These are phyloP conservation scores for Penicillium antarcticum DNA, from an alignment of 495 filamentous ascomycete genomes.

Conservation along the genomic window DNA sequence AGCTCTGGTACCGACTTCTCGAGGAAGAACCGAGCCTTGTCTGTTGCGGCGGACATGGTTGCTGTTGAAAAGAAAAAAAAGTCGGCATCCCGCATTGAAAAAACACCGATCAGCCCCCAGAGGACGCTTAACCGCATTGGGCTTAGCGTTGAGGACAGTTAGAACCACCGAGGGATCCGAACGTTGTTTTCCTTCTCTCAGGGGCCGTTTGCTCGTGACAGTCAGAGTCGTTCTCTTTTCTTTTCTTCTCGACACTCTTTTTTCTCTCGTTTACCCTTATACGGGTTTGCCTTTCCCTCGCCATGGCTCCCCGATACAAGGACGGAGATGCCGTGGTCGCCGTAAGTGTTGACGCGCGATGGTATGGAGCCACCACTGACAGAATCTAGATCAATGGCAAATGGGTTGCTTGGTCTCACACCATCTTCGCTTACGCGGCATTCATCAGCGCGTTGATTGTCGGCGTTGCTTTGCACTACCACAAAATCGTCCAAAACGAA, in stretches of 20 bases:
- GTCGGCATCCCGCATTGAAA: constrained; percentile 37
- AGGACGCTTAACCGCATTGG: constrained; percentile 15
- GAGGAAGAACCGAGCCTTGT: constrained; percentile 92
- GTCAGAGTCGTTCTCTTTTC: constrained; percentile 16
- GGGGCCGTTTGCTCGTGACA: constrained; percentile 28
- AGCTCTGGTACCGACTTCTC: constrained; percentile 90
- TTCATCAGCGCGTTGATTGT: constrained; percentile 89
- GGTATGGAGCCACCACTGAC: constrained; percentile 12
- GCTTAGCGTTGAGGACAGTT: constrained; percentile 18
- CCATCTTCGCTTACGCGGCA: constrained; percentile 77
- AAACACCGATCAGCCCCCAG: constrained; percentile 19
- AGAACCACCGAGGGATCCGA: constrained; percentile 24
- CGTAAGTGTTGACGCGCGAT: constrained; percentile 41
- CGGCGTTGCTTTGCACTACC: constrained; percentile 82
- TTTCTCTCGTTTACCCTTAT: constrained; percentile 20
- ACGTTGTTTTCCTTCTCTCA: constrained; percentile 30
- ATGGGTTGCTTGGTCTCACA: constrained; percentile 91
- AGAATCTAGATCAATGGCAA: constrained; percentile 69
- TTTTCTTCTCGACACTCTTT: constrained; percentile 38
- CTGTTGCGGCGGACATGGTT: constrained; percentile 76
- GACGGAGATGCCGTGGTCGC: constrained; percentile 81
- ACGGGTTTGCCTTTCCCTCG: constrained; percentile 21
- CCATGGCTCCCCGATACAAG: constrained; percentile 81
- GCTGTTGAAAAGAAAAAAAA: constrained; percentile 27
- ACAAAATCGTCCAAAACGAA: constrained; percentile 97